Percentiles rank a stretch among this genome's conserved stretches.
Evolutionary conservation across 352 stramenopile species (phyloP).

Genomic region (Globisporangium radiosum): DNA sequence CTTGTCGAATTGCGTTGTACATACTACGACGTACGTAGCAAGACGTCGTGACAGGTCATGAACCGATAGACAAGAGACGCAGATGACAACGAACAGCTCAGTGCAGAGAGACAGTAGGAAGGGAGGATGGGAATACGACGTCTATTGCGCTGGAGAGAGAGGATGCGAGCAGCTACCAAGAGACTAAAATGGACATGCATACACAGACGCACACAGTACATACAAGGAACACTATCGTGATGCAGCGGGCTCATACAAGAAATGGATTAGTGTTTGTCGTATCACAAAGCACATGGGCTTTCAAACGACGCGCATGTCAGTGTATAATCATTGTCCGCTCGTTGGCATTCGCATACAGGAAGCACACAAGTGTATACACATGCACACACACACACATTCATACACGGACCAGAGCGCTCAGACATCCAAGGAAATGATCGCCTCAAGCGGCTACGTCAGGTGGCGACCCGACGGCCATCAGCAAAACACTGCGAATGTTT

Average conservation of each 20-base stretch:
- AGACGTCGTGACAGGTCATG: neutral
- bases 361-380: slow-evolving; percentile 1
- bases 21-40: too few relatives aligned
- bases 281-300: slow-evolving; percentile 54
- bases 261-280: slow-evolving; percentile 81
- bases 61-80: neutral
- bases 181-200: neutral
- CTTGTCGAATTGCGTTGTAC: neutral
- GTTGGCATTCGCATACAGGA: neutral
- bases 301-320: slow-evolving; percentile 82
- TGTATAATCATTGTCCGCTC: slow-evolving; percentile 57
- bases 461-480: slow-evolving; percentile 62
- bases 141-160: neutral
- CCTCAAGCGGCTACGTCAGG: slow-evolving; percentile 52
- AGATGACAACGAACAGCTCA: neutral
- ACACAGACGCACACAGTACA: neutral
- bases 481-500: slow-evolving; percentile 77
- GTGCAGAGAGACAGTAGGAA: neutral
- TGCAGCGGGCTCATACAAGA: slow-evolving; percentile 35
- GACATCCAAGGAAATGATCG: slow-evolving; percentile 39
- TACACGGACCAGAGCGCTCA: neutral
- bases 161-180: neutral
- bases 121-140: neutral
- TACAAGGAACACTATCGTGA: neutral
- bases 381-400: neutral